Conservation (phyloP, 805 yeast species). For the Cyberlindnera maclurae region DNA sequence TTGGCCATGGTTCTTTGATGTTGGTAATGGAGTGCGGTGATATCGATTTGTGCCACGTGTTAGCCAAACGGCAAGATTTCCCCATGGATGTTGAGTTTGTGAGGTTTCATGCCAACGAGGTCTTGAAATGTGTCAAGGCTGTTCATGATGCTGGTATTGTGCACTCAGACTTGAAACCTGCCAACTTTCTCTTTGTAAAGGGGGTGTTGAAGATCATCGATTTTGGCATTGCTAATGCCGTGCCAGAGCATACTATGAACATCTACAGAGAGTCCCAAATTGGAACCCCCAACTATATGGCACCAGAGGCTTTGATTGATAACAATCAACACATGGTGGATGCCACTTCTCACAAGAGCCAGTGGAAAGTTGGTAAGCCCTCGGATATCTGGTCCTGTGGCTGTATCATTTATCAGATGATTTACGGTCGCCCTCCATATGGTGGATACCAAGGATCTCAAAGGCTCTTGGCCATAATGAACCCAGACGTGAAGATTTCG, state of each 20-base stretch:
- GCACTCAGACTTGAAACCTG: constrained; percentile 71
- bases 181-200: constrained; percentile 69
- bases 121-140: constrained; percentile 73
- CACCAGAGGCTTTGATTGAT: constrained; percentile 87
- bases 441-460: constrained; percentile 71
- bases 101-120: constrained; percentile 68
- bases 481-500: constrained; percentile 65
- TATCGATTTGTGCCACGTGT: constrained; percentile 76
- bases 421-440: constrained; percentile 90
- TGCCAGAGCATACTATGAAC: constrained; percentile 87
- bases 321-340: constrained; percentile 27
- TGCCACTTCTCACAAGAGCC: constrained; percentile 23
- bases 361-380: constrained; percentile 83
- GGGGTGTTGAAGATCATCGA: constrained; percentile 86
- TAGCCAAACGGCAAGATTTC: constrained; percentile 44
- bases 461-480: constrained; percentile 76
- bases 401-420: constrained; percentile 91
- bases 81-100: constrained; percentile 70
- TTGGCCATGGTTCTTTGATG: constrained; percentile 54
- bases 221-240: constrained; percentile 93
- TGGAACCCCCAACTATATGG: constrained; percentile 97
- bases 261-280: constrained; percentile 84
- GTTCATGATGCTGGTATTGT: constrained; percentile 87
- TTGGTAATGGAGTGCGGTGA: constrained; percentile 96
- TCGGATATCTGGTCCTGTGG: constrained; percentile 99